Percentiles rank a stretch among this genome's conserved stretches.
phyloP scores from a whole-genome alignment of 1,284 basidiomycete genomes.

The Tremellales sp. region DNA sequence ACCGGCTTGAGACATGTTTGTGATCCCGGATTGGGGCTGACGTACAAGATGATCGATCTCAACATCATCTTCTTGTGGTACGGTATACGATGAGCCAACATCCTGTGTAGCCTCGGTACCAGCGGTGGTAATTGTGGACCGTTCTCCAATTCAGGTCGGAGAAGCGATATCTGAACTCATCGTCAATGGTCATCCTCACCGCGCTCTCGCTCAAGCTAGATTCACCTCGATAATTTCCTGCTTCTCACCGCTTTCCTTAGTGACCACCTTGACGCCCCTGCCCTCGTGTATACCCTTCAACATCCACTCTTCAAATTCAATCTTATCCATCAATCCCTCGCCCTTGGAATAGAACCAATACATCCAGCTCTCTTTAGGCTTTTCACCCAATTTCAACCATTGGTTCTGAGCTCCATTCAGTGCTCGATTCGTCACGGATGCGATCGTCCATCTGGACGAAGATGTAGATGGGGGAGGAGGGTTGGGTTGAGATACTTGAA shows the following conservation, averaged over 20 bases:
- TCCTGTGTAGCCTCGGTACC: conserved; percentile 39
- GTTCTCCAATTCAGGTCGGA: conserved; percentile 30
- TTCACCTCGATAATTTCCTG: conserved; percentile 34
- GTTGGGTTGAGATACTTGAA: conserved; percentile 17
- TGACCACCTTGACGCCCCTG: conserved; percentile 22
- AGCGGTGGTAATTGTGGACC: conserved; percentile 23
- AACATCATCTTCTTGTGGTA: conserved; percentile 43
- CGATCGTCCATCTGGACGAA: neutral
- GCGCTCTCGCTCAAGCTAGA: neutral
- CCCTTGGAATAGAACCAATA: conserved; percentile 45
- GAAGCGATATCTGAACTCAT: conserved; percentile 38
- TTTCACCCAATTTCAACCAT: conserved; percentile 43
- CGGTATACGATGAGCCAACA: conserved; percentile 40
- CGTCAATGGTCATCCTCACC: neutral
- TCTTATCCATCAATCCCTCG: conserved; percentile 48
- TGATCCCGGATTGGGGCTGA: neutral
- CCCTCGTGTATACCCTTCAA: conserved; percentile 38
- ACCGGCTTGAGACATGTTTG: too few relatives aligned
- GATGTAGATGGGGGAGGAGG: conserved; percentile 5
- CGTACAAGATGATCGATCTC: conserved; percentile 33
- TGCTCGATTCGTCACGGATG: conserved; percentile 9
- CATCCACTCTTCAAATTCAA: conserved; percentile 48
- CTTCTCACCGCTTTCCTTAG: conserved; percentile 7
- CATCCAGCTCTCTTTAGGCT: conserved; percentile 38
- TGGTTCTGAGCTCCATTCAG: conserved; percentile 34